Evolutionary conservation across 768 basidiomycete genomes (phyloP).

Genomic region (Tricholoma terreum): DNA sequence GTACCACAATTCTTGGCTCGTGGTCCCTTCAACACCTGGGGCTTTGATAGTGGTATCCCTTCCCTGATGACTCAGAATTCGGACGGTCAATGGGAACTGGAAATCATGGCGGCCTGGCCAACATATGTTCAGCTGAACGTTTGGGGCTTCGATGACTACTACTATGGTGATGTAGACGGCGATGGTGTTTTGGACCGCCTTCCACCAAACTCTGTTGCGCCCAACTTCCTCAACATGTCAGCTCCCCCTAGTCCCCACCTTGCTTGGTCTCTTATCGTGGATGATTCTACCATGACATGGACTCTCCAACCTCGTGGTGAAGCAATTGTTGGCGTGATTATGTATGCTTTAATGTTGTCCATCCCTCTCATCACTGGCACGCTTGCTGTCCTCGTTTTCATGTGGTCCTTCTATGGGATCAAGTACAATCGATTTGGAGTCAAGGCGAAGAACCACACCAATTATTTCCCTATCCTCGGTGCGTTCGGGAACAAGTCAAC

Average conservation of each 20-base stretch:
- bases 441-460: constrained; percentile 64
- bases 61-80: constrained; percentile 63
- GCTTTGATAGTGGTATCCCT: constrained; percentile 79
- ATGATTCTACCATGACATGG: constrained; percentile 79
- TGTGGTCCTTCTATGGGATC: constrained; percentile 96
- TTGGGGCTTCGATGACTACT: constrained; percentile 88
- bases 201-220: constrained; percentile 80
- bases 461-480: constrained; percentile 89
- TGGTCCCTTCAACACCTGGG: constrained; percentile 91
- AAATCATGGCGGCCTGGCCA: constrained; percentile 90
- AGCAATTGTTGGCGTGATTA: constrained; percentile 76
- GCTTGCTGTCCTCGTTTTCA: constrained; percentile 82
- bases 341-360: constrained; percentile 77
- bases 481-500: constrained; percentile 61
- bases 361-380: constrained; percentile 86
- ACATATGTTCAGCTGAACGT: constrained; percentile 88
- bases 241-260: constrained; percentile 86
- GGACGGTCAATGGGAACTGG: constrained; percentile 77
- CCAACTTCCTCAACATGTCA: constrained; percentile 90
- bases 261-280: constrained; percentile 79
- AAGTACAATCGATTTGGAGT: constrained; percentile 91
- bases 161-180: constrained; percentile 85
- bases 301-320: constrained; percentile 78
- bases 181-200: constrained; percentile 89
- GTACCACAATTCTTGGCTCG: constrained; percentile 86